Evolutionary conservation across 2,329 filamentous ascomycete species (phyloP).

Genomic region (Fusarium burgessii): DNA sequence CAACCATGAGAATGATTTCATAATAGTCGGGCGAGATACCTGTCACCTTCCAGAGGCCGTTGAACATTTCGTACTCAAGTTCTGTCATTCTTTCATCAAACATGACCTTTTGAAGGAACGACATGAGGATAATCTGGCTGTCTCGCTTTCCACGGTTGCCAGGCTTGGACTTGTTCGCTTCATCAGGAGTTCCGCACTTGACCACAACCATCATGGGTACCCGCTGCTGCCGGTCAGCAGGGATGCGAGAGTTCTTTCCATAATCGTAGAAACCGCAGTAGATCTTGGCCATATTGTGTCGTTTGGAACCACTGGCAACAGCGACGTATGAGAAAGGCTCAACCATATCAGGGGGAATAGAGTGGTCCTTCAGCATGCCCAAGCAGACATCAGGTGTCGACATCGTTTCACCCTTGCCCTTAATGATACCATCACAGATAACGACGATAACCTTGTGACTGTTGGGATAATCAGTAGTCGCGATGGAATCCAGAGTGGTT

Average conservation of each 20-base stretch:
- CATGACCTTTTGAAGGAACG: constrained; percentile 99
- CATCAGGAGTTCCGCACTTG: constrained; percentile 94
- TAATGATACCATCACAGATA: constrained; percentile 97
- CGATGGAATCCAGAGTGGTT: constrained; percentile 94
- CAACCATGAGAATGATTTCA: constrained; percentile 98
- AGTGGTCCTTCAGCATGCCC: constrained; percentile 94
- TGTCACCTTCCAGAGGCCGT: constrained; percentile 97
- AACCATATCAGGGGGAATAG: constrained; percentile 83
- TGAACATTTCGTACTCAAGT: constrained; percentile 99
- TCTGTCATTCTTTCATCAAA: constrained; percentile 99
- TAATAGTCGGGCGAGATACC: constrained; percentile 99
- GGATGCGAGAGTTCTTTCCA: constrained; percentile 81
- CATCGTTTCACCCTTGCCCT: constrained; percentile 87
- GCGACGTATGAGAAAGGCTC: constrained; percentile 95
- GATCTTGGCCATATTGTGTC: constrained; percentile 99
- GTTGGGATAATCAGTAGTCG: constrained; percentile 98
- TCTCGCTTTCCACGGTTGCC: constrained; percentile 99
- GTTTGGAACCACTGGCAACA: constrained; percentile 93
- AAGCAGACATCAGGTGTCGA: constrained; percentile 92
- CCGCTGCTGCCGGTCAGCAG: constrained; percentile 89
- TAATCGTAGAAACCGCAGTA: constrained; percentile 99
- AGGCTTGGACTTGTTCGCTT: constrained; percentile 84
- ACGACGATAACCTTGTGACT: constrained; percentile 98
- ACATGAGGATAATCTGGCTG: constrained; percentile 99
- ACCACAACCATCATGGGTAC: constrained; percentile 98